Conservation (phyloP, 2,329 filamentous ascomycete species). For the Cercospora sp. region DNA sequence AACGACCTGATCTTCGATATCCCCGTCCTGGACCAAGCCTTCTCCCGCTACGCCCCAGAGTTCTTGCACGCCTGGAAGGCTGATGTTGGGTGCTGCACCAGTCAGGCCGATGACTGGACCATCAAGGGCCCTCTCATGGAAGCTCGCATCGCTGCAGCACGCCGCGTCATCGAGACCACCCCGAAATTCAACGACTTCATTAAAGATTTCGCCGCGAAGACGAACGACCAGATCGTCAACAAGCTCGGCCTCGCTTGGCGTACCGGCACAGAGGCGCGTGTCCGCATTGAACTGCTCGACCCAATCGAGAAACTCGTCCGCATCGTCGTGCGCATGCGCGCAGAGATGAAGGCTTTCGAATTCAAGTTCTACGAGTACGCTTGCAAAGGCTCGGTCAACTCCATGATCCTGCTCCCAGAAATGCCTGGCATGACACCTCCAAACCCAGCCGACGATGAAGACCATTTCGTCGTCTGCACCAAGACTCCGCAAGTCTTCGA, state of each 20-base stretch:
- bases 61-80: conserved; percentile 12
- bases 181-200: conserved; percentile 9
- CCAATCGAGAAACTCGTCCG: conserved; percentile 15
- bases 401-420: conserved; percentile 4
- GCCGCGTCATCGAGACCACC: conserved; percentile 5
- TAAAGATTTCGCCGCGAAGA: not conserved
- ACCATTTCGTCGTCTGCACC: conserved; percentile 11
- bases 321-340: conserved; percentile 17
- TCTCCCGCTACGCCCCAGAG: not conserved
- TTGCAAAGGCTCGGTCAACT: not conserved
- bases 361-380: conserved; percentile 15
- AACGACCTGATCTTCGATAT: conserved; percentile 7
- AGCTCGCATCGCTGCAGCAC: conserved; percentile 7
- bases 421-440: not conserved
- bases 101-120: not conserved
- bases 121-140: conserved; percentile 9
- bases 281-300: not conserved
- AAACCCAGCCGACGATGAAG: not conserved
- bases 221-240: conserved; percentile 9
- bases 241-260: conserved; percentile 12
- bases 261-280: not conserved
- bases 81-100: conserved; percentile 10
- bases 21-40: conserved; percentile 13
- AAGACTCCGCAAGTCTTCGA: conserved; percentile 12
- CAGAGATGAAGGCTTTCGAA: conserved; percentile 14